These are phyloP conservation scores for Phoma sp. DNA, from an alignment of 2,329 filamentous ascomycete species.

Conservation along the genomic window DNA sequence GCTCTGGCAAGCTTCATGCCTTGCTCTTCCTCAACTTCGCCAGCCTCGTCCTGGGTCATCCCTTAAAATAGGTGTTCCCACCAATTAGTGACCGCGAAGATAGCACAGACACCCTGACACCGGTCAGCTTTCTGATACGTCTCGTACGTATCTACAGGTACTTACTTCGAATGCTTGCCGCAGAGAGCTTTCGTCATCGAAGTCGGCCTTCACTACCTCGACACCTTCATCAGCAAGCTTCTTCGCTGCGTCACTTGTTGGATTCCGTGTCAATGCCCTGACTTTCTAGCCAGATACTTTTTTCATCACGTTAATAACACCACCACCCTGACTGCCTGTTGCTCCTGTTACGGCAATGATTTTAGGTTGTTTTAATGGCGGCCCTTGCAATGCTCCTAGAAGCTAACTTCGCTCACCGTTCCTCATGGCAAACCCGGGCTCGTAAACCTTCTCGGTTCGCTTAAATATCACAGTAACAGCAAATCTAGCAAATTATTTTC, in stretches of 20 bases:
- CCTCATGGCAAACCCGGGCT: conserved; percentile 23
- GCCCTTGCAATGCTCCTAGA: conserved; percentile 45
- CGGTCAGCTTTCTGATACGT: neutral
- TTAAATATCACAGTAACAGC: neutral
- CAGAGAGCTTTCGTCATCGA: conserved; percentile 30
- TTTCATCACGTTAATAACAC: conserved; percentile 36
- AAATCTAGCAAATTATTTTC: neutral
- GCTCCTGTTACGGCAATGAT: conserved; percentile 39
- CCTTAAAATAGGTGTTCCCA: conserved; percentile 48
- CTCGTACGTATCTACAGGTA: neutral
- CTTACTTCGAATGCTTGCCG: conserved; percentile 24
- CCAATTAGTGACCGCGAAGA: conserved; percentile 55
- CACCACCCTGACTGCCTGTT: conserved; percentile 38
- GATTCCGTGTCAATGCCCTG: conserved; percentile 31
- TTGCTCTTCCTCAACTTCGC: conserved; percentile 50
- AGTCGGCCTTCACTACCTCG: conserved; percentile 30
- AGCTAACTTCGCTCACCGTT: conserved; percentile 55
- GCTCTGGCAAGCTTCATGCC: conserved; percentile 55
- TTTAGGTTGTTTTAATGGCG: conserved; percentile 28
- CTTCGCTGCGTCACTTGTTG: conserved; percentile 28
- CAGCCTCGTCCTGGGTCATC: conserved; percentile 38
- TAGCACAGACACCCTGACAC: conserved; percentile 26
- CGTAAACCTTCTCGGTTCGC: neutral
- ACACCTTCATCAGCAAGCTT: conserved; percentile 30
- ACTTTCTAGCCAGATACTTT: conserved; percentile 33